phyloP scores from a whole-genome alignment of 164 flowering plant genomes.

The Umbilicus rupestris region DNA sequence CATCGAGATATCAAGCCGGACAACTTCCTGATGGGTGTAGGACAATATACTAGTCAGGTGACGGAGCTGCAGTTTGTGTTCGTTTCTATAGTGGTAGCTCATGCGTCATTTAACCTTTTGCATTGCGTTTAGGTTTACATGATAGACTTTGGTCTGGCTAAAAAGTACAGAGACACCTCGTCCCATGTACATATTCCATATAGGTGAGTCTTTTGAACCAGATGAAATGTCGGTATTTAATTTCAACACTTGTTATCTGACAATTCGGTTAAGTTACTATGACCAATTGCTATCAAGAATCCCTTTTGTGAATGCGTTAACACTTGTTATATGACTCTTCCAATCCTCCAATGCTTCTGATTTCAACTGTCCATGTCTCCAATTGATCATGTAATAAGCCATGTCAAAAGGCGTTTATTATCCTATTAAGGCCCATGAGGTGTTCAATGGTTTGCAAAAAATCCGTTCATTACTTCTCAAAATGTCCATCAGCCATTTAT shows the following conservation, averaged over 20 bases:
- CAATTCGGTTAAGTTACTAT: no score
- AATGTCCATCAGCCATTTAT: no score
- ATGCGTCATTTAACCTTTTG: neutral
- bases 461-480: no score
- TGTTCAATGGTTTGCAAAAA: no score
- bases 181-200: constrained; percentile 67
- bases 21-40: constrained; percentile 65
- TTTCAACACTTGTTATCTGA: neutral
- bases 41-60: constrained; percentile 68
- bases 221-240: neutral
- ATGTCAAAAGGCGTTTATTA: no score
- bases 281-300: neutral
- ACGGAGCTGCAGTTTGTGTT: neutral
- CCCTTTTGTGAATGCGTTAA: neutral
- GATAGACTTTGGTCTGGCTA: constrained; percentile 72
- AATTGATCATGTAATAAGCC: no score
- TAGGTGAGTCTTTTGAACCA: constrained; percentile 24
- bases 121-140: constrained; percentile 35
- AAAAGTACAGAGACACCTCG: constrained; percentile 55
- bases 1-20: constrained; percentile 72
- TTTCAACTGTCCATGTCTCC: no score
- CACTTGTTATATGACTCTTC: neutral
- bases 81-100: neutral
- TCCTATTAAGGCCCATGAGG: no score
- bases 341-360: no score